Evolutionary conservation across 2,329 filamentous ascomycete genomes (phyloP), one percentile per base, ranked within the genome.

Genomic region (Pseudocercospora musae): DNA sequence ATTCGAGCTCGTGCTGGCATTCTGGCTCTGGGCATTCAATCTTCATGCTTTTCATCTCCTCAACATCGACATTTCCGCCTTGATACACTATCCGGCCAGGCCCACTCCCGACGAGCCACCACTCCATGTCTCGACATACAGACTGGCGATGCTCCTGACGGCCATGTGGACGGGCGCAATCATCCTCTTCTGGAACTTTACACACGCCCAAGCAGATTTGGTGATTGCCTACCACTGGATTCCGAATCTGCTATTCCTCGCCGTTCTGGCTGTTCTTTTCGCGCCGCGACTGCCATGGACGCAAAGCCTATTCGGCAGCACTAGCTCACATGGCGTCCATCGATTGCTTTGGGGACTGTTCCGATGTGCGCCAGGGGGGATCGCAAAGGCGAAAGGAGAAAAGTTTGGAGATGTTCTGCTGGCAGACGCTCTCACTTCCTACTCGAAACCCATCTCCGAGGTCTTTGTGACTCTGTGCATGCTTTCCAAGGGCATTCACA

Each of bases 21-120:
- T 96, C 72, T 98, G 94, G 94, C 92, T 91, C 75, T 99, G 94
- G 92, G 92, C 89, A 68, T 78, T 90, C 70, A 98, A 97, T 79
- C 86, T 98, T 44, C 92, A 97, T 75, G 93, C 91, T 78, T 87
- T 98, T 63, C 84, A 89, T 71, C 78, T 86, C 62, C 82, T 87
- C 72, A 90, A 90, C 74, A 96, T 99, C 79, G 85, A 87, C 77
- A 64, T 82, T 52, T 64, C 62, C 62, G 49, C 52, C 31, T 84
- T 98, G 62, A 91, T 98, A 71, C 88, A 90, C 76, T 98, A 98
- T 77, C 92, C 92, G 42, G 80, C 85, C 46, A 90, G 92, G 68
- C 79, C 87, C 57, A 89, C 88, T 56, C 80, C 87, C 62, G 84
- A 87, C 63, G 89, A 93, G 70, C 82, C 85, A 40, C 44, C 91